Evolutionary conservation across 2,329 filamentous ascomycete genomes (phyloP).

Genomic region (Penicillium sp.): DNA sequence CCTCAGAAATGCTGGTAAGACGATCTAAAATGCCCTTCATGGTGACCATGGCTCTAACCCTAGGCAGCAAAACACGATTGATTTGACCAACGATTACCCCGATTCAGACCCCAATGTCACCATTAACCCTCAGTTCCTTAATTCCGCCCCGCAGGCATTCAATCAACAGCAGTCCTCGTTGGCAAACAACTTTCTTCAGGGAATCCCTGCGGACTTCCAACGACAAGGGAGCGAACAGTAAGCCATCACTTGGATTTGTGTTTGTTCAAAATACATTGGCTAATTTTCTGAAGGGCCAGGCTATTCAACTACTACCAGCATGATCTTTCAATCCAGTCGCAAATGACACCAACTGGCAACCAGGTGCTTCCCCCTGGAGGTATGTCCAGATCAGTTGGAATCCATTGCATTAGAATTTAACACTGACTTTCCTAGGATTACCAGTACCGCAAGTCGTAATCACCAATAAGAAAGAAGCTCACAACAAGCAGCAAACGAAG

Average conservation of each 20-base stretch:
- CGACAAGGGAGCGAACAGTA: slow-evolving; percentile 31
- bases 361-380: background rate
- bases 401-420: background rate
- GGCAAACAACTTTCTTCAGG: slow-evolving; percentile 31
- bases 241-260: slow-evolving; percentile 1
- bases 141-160: slow-evolving; percentile 24
- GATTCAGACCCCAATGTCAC: slow-evolving; percentile 28
- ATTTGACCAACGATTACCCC: slow-evolving; percentile 34
- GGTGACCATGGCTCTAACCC: slow-evolving; percentile 13
- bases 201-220: slow-evolving; percentile 30
- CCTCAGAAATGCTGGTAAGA: slow-evolving; percentile 29
- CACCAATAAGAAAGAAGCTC: slow-evolving; percentile 18
- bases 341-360: slow-evolving; percentile 10
- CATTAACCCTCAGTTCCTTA: slow-evolving; percentile 44
- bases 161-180: slow-evolving; percentile 25
- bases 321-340: slow-evolving; percentile 27
- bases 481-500: slow-evolving; percentile 27
- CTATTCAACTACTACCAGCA: slow-evolving; percentile 32
- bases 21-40: background rate
- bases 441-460: slow-evolving; percentile 14
- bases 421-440: background rate
- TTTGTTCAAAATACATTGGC: background rate
- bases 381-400: background rate
- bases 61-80: slow-evolving; percentile 28
- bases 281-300: slow-evolving; percentile 9